Evolutionary conservation across 768 basidiomycete species (phyloP).

Genomic region (Suillus paluster): DNA sequence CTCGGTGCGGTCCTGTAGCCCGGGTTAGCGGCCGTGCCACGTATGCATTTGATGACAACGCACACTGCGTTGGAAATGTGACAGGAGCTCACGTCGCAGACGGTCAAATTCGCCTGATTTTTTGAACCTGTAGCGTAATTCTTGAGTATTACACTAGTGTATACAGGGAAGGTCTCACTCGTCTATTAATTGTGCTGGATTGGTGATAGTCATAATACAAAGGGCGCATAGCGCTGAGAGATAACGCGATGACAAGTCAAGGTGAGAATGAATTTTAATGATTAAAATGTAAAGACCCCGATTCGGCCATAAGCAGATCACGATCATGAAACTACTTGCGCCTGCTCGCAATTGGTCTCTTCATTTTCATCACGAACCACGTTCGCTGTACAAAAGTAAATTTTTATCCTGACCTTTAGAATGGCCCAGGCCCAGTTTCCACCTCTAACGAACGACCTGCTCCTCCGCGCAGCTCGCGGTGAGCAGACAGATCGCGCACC

Average conservation of each 20-base stretch:
- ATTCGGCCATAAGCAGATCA: conserved; percentile 3
- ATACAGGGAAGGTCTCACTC: conserved; percentile 47
- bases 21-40: neutral
- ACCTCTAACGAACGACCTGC: conserved; percentile 82
- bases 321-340: neutral
- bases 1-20: conserved; percentile 51
- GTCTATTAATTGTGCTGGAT: conserved; percentile 64
- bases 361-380: conserved; percentile 1
- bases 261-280: neutral
- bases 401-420: neutral
- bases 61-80: conserved; percentile 66
- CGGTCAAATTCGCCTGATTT: conserved; percentile 81
- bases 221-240: conserved; percentile 5
- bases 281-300: neutral
- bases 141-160: neutral
- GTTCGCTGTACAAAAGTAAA: neutral
- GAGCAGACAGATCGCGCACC: conserved; percentile 90
- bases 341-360: neutral
- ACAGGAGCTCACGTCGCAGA: conserved; percentile 64
- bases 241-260: neutral
- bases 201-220: conserved; percentile 51
- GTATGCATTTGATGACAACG: conserved; percentile 26
- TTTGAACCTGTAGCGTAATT: conserved; percentile 60
- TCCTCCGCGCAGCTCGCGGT: conserved; percentile 89
- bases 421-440: conserved; percentile 63